phyloP scores from a whole-genome alignment of 306 rosid species.

The Betula pendula region DNA sequence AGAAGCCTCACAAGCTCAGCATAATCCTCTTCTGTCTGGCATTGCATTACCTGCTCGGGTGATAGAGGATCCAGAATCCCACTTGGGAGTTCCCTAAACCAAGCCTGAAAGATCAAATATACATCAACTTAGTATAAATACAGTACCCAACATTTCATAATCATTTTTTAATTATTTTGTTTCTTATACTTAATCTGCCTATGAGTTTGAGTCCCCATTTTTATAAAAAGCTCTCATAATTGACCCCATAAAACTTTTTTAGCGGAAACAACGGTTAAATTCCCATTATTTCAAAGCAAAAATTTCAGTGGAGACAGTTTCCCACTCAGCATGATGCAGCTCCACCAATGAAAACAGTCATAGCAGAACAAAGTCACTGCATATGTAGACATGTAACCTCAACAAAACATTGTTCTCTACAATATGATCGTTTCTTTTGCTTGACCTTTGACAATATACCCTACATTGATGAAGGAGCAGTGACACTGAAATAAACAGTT shows the following conservation, averaged over 20 bases:
- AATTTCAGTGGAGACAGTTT: no score
- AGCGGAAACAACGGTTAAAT: no score
- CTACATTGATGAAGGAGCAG: background rate
- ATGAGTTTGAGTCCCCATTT: background rate
- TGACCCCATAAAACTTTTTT: no score
- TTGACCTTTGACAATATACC: background rate
- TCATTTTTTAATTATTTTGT: background rate
- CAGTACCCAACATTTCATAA: background rate
- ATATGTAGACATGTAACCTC: background rate
- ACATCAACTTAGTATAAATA: constrained; percentile 21
- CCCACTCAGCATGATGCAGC: no score
- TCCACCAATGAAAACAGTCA: background rate
- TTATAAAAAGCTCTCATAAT: background rate
- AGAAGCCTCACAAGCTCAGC: constrained; percentile 58
- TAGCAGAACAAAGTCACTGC: background rate
- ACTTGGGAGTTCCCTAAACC: constrained; percentile 89
- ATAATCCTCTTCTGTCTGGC: constrained; percentile 78
- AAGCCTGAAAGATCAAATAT: constrained; percentile 57
- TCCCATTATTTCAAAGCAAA: no score
- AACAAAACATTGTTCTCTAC: background rate
- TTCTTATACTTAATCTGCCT: background rate
- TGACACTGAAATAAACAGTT: background rate
- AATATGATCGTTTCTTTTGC: background rate
- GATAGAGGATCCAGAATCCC: constrained; percentile 74
- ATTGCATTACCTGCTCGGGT: constrained; percentile 72